phyloP scores from a whole-genome alignment of 306 rosid genomes.

The Cucurbita ficifolia region DNA sequence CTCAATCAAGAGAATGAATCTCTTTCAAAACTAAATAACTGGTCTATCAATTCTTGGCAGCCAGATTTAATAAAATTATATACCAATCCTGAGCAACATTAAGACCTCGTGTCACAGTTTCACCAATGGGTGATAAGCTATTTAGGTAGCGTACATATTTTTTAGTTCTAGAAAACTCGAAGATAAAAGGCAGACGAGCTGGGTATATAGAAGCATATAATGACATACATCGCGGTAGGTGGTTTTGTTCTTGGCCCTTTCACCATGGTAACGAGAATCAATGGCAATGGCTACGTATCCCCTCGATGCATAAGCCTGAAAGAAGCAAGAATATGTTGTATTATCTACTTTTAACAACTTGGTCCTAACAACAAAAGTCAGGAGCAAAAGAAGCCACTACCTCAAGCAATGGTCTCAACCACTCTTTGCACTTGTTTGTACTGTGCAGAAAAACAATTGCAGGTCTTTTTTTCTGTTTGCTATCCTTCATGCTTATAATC shows the following conservation, averaged over 20 bases:
- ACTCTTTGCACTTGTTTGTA: conserved; percentile 55
- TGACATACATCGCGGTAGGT: conserved; percentile 49
- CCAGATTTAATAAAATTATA: background rate
- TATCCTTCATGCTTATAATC: conserved; percentile 64
- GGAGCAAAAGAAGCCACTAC: conserved; percentile 14
- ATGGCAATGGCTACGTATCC: conserved; percentile 63
- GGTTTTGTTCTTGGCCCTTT: conserved; percentile 55
- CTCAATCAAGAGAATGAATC: background rate
- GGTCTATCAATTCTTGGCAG: background rate
- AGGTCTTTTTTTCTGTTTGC: conserved; percentile 31
- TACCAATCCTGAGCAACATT: background rate
- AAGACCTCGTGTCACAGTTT: background rate
- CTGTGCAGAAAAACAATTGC: conserved; percentile 68
- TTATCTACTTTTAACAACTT: background rate
- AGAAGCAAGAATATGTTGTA: conserved; percentile 5
- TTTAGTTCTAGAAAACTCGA: background rate
- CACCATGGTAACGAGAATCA: conserved; percentile 95
- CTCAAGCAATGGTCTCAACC: conserved; percentile 69
- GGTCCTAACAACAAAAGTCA: background rate
- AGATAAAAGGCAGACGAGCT: background rate
- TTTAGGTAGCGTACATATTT: background rate
- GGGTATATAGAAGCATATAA: background rate
- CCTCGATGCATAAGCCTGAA: conserved; percentile 83
- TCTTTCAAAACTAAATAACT: background rate
- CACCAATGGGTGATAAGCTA: background rate